phyloP scores from a whole-genome alignment of 2,329 filamentous ascomycete genomes.

The Alternaria sp. region DNA sequence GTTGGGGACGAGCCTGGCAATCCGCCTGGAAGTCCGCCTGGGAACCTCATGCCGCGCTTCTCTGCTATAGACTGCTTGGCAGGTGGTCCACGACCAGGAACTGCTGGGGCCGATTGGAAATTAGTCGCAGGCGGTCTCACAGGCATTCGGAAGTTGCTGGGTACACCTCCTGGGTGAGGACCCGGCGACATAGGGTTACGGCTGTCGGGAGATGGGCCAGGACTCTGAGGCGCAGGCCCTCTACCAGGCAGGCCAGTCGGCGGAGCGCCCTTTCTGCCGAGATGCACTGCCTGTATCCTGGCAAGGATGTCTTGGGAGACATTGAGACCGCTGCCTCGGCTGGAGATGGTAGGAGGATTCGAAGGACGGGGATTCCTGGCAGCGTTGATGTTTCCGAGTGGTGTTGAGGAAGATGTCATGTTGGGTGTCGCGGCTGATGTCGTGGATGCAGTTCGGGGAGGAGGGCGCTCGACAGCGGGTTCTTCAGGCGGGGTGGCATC shows the following conservation, averaged over 20 bases:
- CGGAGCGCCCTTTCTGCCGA: constrained; percentile 67
- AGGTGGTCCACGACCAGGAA: constrained; percentile 56
- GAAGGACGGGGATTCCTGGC: constrained; percentile 60
- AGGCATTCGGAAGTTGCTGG: constrained; percentile 54
- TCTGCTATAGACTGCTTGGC: constrained; percentile 69
- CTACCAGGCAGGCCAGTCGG: constrained; percentile 35
- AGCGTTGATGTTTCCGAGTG: constrained; percentile 76
- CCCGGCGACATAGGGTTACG: constrained; percentile 34
- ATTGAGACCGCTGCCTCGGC: constrained; percentile 58
- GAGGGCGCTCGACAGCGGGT: constrained; percentile 52
- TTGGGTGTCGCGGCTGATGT: constrained; percentile 50
- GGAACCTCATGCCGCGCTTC: constrained; percentile 69
- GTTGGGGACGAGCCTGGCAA: constrained; percentile 53
- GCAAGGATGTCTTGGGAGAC: constrained; percentile 69
- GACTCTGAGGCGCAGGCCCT: constrained; percentile 35
- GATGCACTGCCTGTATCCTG: constrained; percentile 73
- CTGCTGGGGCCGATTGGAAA: constrained; percentile 57
- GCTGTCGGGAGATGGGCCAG: constrained; percentile 27
- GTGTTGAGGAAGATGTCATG: constrained; percentile 85
- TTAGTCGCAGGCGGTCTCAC: constrained; percentile 49
- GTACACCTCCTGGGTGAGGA: constrained; percentile 48
- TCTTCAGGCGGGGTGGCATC: constrained; percentile 26
- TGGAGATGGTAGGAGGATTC: constrained; percentile 52
- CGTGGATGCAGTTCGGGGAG: constrained; percentile 67
- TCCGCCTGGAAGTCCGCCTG: constrained; percentile 65